A percentile compares a stretch with the other conserved stretches of the same genome.
Evolutionary conservation across 306 rosid genomes (phyloP).

Genomic region (Alnus rubra): DNA sequence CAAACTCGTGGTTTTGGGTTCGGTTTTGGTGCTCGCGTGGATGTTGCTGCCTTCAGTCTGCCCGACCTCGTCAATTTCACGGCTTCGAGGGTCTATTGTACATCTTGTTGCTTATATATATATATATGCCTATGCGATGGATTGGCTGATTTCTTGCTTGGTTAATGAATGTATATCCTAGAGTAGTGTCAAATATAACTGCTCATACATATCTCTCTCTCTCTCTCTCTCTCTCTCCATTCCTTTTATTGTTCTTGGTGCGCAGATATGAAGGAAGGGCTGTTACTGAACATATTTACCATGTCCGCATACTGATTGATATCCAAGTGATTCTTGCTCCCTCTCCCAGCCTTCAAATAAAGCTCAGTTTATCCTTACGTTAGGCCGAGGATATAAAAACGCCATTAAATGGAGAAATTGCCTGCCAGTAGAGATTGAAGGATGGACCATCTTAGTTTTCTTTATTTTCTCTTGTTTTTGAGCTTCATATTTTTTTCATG

Average conservation of each 20-base stretch:
- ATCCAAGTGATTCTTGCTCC: neutral
- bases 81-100: slow-evolving; percentile 12
- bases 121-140: neutral
- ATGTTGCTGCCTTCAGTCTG: slow-evolving; percentile 7
- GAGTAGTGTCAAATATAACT: neutral
- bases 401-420: neutral
- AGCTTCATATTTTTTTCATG: neutral
- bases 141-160: neutral
- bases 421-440: neutral
- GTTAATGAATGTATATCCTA: neutral
- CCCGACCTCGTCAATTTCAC: neutral
- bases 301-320: neutral
- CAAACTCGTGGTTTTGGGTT: neutral
- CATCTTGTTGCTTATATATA: neutral
- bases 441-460: neutral
- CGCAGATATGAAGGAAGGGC: too few species aligned
- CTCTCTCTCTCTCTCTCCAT: neutral
- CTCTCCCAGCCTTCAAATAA: neutral
- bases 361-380: neutral
- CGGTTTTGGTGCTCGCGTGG: slow-evolving; percentile 9
- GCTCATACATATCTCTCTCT: neutral
- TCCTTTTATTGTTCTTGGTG: neutral
- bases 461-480: too few species aligned
- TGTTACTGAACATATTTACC: neutral
- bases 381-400: too few species aligned